phyloP scores from a whole-genome alignment of 1,284 basidiomycete species.

The Fomitopsis betulina region DNA sequence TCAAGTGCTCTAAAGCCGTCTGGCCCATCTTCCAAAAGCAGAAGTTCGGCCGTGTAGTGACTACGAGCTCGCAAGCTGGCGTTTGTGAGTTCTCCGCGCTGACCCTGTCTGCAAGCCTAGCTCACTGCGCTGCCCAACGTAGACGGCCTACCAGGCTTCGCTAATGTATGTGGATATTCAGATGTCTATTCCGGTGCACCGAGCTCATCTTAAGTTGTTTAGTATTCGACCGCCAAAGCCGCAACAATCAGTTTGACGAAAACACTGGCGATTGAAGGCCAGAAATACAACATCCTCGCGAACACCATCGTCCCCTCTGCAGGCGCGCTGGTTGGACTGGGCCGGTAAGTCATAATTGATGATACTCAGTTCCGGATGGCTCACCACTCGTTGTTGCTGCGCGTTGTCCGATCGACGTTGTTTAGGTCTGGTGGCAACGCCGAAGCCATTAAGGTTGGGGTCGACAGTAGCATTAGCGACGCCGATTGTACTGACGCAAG shows the following conservation, averaged over 20 bases:
- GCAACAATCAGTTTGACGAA: slow-evolving; percentile 89
- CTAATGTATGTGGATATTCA: slow-evolving; percentile 48
- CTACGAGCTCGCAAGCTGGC: slow-evolving; percentile 90
- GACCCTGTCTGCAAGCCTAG: neutral
- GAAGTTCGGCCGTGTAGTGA: slow-evolving; percentile 95
- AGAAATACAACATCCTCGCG: slow-evolving; percentile 85
- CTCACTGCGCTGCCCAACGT: slow-evolving; percentile 1
- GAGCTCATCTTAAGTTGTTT: neutral
- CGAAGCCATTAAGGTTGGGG: slow-evolving; percentile 79
- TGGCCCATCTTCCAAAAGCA: slow-evolving; percentile 98
- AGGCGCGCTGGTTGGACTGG: slow-evolving; percentile 14
- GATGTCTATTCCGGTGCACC: neutral
- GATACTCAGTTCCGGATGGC: neutral
- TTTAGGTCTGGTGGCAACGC: slow-evolving; percentile 88
- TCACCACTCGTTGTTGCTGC: slow-evolving; percentile 1
- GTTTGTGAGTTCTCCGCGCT: slow-evolving; percentile 58
- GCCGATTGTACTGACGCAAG: neutral
- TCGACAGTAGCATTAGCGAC: neutral
- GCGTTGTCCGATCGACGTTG: slow-evolving; percentile 1
- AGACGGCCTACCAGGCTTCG: slow-evolving; percentile 96
- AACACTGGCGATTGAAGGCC: slow-evolving; percentile 89
- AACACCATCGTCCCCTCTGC: slow-evolving; percentile 87
- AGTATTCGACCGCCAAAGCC: slow-evolving; percentile 93
- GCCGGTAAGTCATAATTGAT: slow-evolving; percentile 11
- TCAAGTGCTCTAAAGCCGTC: slow-evolving; percentile 87